These are phyloP conservation scores for Zelopaecilomyces penicillatus DNA, from an alignment of 2,329 filamentous ascomycete species.

Conservation along the genomic window DNA sequence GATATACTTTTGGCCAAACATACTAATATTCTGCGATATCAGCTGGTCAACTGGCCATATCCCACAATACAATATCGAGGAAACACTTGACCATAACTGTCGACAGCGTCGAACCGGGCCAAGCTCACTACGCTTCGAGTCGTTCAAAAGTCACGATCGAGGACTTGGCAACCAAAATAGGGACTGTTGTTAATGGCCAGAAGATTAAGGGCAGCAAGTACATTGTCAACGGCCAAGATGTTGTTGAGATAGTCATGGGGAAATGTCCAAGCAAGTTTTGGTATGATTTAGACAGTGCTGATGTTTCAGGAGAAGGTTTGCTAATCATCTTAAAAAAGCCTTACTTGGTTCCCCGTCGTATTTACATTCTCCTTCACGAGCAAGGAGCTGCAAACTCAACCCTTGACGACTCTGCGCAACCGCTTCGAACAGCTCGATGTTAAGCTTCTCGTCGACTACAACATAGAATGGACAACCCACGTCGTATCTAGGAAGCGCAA, in stretches of 20 bases:
- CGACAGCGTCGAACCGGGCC: constrained; percentile 52
- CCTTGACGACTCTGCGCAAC: constrained; percentile 52
- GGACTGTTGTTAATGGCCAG: constrained; percentile 68
- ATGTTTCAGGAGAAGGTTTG: no score
- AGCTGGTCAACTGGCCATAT: constrained; percentile 62
- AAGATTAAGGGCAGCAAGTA: constrained; percentile 56
- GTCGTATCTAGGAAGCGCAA: constrained; percentile 86
- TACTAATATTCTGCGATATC: not conserved
- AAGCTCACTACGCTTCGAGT: constrained; percentile 55
- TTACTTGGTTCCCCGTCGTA: constrained; percentile 74
- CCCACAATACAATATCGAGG: constrained; percentile 76
- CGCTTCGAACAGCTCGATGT: constrained; percentile 79
- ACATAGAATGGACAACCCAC: constrained; percentile 67
- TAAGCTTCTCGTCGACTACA: constrained; percentile 70
- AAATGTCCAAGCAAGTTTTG: constrained; percentile 56
- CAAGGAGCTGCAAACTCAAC: constrained; percentile 57
- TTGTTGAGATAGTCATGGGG: constrained; percentile 62
- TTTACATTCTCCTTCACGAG: constrained; percentile 69
- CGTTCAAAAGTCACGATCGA: constrained; percentile 65
- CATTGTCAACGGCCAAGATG: constrained; percentile 35
- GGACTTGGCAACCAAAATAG: constrained; percentile 77
- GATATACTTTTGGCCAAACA: not conserved
- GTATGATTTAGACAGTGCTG: constrained; percentile 26
- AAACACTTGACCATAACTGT: constrained; percentile 79
- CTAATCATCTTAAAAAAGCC: constrained; percentile 34